A percentile compares a stretch with the other conserved stretches of the same genome.
phyloP scores from a whole-genome alignment of 345 rosid species.

The Camelina laxa region DNA sequence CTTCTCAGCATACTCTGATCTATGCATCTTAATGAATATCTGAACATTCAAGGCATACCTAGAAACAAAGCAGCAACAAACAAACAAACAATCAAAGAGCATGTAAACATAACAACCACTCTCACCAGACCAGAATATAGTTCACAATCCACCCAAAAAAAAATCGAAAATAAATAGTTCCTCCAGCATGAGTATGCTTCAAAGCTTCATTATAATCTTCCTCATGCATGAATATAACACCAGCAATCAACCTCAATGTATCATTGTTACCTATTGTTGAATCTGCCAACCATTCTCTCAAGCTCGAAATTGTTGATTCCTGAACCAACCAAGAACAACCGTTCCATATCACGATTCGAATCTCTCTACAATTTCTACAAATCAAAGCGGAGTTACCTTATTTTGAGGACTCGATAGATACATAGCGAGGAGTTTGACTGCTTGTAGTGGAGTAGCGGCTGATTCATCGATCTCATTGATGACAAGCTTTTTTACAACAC shows the following conservation, averaged over 20 bases:
- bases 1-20: conserved; percentile 84
- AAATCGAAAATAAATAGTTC: conserved; percentile 76
- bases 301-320: conserved; percentile 72
- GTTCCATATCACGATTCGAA: background rate
- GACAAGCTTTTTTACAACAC: conserved; percentile 59
- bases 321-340: conserved; percentile 29
- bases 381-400: conserved; percentile 51
- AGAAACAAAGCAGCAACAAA: conserved; percentile 20
- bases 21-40: conserved; percentile 87
- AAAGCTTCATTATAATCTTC: conserved; percentile 82
- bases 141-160: background rate
- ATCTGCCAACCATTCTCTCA: conserved; percentile 83
- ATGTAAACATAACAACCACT: background rate
- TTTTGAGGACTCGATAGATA: conserved; percentile 62
- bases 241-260: conserved; percentile 72
- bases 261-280: conserved; percentile 69
- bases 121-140: background rate
- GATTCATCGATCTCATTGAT: conserved; percentile 78
- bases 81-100: background rate
- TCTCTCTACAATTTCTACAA: background rate
- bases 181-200: conserved; percentile 81
- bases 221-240: conserved; percentile 77
- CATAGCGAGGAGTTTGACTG: conserved; percentile 77
- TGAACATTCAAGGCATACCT: conserved; percentile 93
- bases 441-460: conserved; percentile 82